Percentiles rank a stretch among this genome's conserved stretches.
These are phyloP conservation scores for Kodamaea arcana DNA, from an alignment of 1,139 yeast species.

Conservation along the genomic window DNA sequence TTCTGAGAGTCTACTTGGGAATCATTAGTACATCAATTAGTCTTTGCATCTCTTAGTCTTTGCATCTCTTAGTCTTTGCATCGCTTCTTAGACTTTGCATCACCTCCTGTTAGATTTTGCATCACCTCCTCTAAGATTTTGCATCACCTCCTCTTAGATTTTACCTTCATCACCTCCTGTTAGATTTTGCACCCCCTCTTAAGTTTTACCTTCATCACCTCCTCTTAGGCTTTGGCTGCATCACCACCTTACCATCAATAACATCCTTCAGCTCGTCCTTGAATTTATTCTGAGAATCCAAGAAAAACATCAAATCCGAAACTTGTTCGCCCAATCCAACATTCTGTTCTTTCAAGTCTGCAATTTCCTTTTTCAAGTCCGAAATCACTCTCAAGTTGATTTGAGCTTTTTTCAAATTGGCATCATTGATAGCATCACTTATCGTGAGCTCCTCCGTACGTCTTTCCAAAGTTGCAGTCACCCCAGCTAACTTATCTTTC, in stretches of 20 bases:
- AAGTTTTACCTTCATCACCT: conserved; percentile 6
- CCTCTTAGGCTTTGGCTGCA: conserved; percentile 19
- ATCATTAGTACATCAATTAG: too few species aligned
- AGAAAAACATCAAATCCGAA: conserved; percentile 74
- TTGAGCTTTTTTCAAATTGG: conserved; percentile 56
- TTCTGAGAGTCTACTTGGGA: too few species aligned
- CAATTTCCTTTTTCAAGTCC: conserved; percentile 20
- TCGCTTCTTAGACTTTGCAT: too few species aligned
- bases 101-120: too few species aligned
- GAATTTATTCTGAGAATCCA: conserved; percentile 71
- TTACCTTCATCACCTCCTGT: too few species aligned
- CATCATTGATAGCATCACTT: conserved; percentile 47
- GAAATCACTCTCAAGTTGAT: conserved; percentile 36
- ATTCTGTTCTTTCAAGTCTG: conserved; percentile 33
- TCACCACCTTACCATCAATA: conserved; percentile 62
- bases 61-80: too few species aligned
- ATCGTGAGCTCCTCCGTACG: conserved; percentile 29
- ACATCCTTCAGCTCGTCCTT: conserved; percentile 68
- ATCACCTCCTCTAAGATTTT: too few species aligned
- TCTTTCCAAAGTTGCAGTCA: conserved; percentile 30
- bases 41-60: too few species aligned
- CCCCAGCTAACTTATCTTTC: conserved; percentile 24
- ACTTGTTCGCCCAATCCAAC: conserved; percentile 64
- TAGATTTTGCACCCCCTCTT: too few species aligned
- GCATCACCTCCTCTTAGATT: too few species aligned